Conservation (phyloP, 2,329 filamentous ascomycete genomes). For the Penicillium brasilianum region DNA sequence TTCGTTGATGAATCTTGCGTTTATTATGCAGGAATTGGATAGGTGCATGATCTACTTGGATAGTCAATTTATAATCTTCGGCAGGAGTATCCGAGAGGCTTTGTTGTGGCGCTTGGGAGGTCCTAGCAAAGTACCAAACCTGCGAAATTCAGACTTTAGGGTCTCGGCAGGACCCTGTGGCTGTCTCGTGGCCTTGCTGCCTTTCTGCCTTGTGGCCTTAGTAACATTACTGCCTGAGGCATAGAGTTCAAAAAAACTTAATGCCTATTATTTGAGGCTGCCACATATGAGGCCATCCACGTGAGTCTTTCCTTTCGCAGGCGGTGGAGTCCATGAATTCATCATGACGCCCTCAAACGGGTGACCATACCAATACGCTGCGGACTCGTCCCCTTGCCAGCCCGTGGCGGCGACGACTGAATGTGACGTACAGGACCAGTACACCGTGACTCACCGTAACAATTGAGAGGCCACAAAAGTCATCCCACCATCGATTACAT, state of each 20-base stretch:
- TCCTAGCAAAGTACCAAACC: no score
- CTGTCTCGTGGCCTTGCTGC: background rate
- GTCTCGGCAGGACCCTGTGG: background rate
- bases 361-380: constrained; percentile 16
- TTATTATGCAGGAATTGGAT: background rate
- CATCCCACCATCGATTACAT: constrained; percentile 33
- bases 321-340: constrained; percentile 16
- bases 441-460: background rate
- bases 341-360: constrained; percentile 22
- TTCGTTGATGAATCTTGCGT: background rate
- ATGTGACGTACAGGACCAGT: background rate
- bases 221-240: background rate
- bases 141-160: background rate
- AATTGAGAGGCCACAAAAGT: background rate
- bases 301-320: background rate
- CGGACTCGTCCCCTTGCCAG: background rate
- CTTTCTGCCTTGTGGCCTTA: background rate
- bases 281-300: background rate
- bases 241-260: background rate
- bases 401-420: background rate
- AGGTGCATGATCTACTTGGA: background rate
- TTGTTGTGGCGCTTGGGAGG: background rate
- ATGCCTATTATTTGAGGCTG: background rate
- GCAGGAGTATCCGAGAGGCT: background rate
- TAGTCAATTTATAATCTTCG: background rate